phyloP scores from a whole-genome alignment of 75 land plant genomes.

The Adiantum capillusveneris region DNA sequence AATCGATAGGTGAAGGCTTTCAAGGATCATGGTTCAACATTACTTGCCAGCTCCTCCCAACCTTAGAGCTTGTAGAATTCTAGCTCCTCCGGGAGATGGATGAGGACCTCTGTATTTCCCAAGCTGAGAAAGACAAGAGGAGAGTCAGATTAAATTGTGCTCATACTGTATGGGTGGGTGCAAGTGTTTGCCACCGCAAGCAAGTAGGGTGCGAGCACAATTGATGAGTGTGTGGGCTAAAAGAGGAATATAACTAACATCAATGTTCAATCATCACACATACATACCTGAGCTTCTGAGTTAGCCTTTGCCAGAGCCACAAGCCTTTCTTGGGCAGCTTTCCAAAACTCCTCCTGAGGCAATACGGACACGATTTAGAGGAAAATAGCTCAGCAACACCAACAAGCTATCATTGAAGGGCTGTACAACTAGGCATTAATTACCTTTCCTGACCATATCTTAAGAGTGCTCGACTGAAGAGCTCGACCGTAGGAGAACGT shows the following conservation, averaged over 20 bases:
- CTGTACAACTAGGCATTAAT: no score
- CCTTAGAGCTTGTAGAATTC: slow-evolving; percentile 25
- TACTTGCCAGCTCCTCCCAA: slow-evolving; percentile 31
- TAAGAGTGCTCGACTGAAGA: slow-evolving; percentile 64
- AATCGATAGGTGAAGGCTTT: no score
- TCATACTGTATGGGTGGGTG: no score
- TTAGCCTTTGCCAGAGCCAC: slow-evolving; percentile 38
- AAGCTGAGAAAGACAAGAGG: slow-evolving; percentile 13
- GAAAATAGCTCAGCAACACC: not conserved
- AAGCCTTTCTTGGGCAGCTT: slow-evolving; percentile 32
- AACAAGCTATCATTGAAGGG: not conserved
- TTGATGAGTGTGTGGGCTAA: no score
- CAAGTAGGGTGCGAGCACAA: no score
- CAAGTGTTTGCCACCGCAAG: no score
- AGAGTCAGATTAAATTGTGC: no score
- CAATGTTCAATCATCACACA: not conserved
- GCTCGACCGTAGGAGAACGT: slow-evolving; percentile 70
- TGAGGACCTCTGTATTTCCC: slow-evolving; percentile 33
- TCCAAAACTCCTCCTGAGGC: slow-evolving; percentile 26
- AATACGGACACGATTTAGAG: no score
- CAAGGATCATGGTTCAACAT: not conserved
- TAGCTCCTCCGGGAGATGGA: slow-evolving; percentile 29
- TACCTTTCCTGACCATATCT: slow-evolving; percentile 56
- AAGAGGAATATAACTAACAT: no score
- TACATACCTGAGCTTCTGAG: slow-evolving; percentile 31